Conservation (phyloP, 768 basidiomycete genomes). For the Hypholoma fasciculare region DNA sequence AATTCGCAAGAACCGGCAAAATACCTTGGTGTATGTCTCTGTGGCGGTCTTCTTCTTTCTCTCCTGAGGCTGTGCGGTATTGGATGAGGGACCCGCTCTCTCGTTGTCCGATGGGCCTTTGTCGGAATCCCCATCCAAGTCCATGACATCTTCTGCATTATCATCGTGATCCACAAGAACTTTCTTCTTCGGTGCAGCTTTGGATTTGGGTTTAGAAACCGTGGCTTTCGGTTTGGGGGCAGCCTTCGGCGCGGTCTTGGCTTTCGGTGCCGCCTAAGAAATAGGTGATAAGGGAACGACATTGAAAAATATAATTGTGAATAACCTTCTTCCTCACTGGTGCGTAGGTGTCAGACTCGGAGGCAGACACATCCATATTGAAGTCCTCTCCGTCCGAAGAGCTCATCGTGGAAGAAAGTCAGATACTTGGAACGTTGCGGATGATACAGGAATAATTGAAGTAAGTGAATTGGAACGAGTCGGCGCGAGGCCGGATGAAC, state of each 20-base stretch:
- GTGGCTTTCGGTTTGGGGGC: constrained; percentile 43
- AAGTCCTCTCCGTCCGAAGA: constrained; percentile 75
- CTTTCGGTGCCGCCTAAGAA: constrained; percentile 24
- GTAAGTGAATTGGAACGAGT: too few relatives aligned
- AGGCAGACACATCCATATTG: constrained; percentile 57
- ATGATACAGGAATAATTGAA: neutral
- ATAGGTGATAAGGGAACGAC: constrained; percentile 1
- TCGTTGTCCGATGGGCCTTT: constrained; percentile 35
- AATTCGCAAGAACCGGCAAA: neutral
- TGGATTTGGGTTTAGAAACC: constrained; percentile 50
- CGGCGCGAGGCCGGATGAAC: neutral
- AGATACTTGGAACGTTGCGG: neutral
- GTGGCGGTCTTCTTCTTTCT: constrained; percentile 86
- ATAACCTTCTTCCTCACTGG: constrained; percentile 55
- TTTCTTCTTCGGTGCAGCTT: constrained; percentile 66
- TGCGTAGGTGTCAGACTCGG: constrained; percentile 69
- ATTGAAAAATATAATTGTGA: neutral
- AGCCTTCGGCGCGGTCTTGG: constrained; percentile 37
- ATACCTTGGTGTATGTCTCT: constrained; percentile 87
- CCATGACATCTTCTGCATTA: constrained; percentile 51
- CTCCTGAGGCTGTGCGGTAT: constrained; percentile 22
- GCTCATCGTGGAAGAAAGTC: constrained; percentile 50
- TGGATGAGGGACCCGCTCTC: constrained; percentile 23
- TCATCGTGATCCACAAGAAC: constrained; percentile 65
- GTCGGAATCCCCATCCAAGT: constrained; percentile 34